Percentiles rank a stretch among this genome's conserved stretches.
Conservation (phyloP, 345 rosid species). For the Cardamine occulta region DNA sequence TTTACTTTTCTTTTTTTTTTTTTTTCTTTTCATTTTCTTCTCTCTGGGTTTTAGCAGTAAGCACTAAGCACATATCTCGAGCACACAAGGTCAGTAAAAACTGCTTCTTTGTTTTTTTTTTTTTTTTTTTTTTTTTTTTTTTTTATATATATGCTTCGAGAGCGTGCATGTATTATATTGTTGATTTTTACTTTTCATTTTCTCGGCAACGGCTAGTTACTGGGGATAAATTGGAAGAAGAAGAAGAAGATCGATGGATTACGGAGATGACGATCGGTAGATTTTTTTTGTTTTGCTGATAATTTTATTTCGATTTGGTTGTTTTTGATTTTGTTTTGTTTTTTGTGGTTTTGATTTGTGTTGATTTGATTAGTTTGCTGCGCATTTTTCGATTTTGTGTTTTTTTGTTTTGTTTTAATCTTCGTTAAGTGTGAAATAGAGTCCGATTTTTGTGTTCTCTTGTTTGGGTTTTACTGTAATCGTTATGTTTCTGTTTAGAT, state of each 20-base stretch:
- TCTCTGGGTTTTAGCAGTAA: slow-evolving; percentile 14
- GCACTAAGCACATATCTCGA: slow-evolving; percentile 38
- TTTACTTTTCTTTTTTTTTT: background rate
- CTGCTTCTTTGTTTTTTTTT: slow-evolving; percentile 8
- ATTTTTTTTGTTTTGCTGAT: slow-evolving; percentile 1
- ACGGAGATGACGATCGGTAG: slow-evolving; percentile 49
- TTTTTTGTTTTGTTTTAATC: background rate
- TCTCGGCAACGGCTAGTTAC: slow-evolving; percentile 48
- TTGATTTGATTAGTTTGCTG: slow-evolving; percentile 24
- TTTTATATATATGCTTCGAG: background rate
- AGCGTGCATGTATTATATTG: slow-evolving; percentile 24
- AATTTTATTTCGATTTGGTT: slow-evolving; percentile 26
- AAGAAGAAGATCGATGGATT: slow-evolving; percentile 47
- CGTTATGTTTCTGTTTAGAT: background rate
- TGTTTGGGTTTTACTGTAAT: slow-evolving; percentile 16
- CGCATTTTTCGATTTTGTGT: slow-evolving; percentile 19
- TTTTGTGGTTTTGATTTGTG: background rate
- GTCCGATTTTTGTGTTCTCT: background rate
- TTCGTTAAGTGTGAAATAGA: background rate
- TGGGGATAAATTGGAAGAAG: background rate
- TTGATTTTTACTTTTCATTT: slow-evolving; percentile 10
- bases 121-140: background rate
- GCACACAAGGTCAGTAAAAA: slow-evolving; percentile 28
- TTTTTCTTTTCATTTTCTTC: background rate
- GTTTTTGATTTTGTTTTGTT: background rate